phyloP scores from a whole-genome alignment of 306 rosid genomes.

The Vachellia collinsii region DNA sequence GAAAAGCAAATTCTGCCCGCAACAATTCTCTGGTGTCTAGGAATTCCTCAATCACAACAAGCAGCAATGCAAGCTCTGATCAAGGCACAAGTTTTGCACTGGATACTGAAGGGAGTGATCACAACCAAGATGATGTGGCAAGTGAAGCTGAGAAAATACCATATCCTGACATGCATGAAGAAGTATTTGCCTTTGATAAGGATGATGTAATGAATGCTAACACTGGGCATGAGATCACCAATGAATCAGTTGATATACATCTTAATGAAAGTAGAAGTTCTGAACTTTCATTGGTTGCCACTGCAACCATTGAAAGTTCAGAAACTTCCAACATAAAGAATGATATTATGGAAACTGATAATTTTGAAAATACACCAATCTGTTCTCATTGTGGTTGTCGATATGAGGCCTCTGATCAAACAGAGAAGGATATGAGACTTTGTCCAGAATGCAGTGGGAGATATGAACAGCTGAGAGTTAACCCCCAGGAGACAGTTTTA shows the following conservation, averaged over 20 bases:
- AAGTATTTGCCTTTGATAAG: conserved; percentile 74
- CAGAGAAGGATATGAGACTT: conserved; percentile 44
- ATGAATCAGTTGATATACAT: conserved; percentile 40
- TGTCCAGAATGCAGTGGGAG: conserved; percentile 68
- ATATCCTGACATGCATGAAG: conserved; percentile 64
- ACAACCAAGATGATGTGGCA: conserved; percentile 61
- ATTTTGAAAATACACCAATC: conserved; percentile 40
- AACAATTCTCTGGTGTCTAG: conserved; percentile 74
- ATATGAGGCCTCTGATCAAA: conserved; percentile 40
- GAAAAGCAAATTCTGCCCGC: conserved; percentile 63
- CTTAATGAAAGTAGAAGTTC: conserved; percentile 41
- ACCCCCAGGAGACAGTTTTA: conserved; percentile 39
- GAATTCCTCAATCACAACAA: conserved; percentile 82
- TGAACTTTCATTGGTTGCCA: conserved; percentile 28
- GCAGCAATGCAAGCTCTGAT: conserved; percentile 85
- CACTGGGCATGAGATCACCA: conserved; percentile 38
- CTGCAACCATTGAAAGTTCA: conserved; percentile 43
- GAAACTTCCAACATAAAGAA: conserved; percentile 48
- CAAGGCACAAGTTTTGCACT: conserved; percentile 58
- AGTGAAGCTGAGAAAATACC: conserved; percentile 57
- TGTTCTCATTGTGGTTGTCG: conserved; percentile 68
- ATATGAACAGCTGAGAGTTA: conserved; percentile 42
- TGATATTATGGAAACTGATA: conserved; percentile 46
- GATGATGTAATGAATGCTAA: conserved; percentile 58
- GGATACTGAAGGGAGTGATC: conserved; percentile 71